phyloP scores from a whole-genome alignment of 768 basidiomycete species.

The Galerina marginata region DNA sequence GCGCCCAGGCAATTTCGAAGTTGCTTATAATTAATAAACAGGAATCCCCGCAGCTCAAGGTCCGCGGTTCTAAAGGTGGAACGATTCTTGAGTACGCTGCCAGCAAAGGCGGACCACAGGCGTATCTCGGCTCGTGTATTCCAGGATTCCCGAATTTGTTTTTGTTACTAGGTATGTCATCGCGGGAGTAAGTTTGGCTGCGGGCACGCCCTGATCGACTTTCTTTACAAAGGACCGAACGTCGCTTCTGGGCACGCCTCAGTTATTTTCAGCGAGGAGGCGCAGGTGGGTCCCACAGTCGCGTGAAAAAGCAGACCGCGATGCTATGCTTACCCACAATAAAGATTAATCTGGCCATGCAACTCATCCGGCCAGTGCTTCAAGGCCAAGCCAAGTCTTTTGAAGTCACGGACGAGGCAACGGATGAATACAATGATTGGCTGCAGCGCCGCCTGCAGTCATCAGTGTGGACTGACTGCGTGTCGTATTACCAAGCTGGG shows the following conservation, averaged over 20 bases:
- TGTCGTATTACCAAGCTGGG: conserved; percentile 55
- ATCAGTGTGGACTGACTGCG: conserved; percentile 60
- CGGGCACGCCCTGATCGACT: conserved; percentile 9
- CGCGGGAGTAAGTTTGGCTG: conserved; percentile 4
- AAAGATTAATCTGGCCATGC: conserved; percentile 54
- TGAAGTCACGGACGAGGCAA: conserved; percentile 51
- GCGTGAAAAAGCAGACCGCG: conserved; percentile 17
- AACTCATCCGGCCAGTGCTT: conserved; percentile 59
- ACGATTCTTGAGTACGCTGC: conserved; percentile 52
- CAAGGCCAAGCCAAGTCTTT: conserved; percentile 53
- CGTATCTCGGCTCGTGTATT: conserved; percentile 57
- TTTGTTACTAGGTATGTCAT: conserved; percentile 47
- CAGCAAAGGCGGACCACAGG: conserved; percentile 52
- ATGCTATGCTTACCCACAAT: conserved; percentile 6
- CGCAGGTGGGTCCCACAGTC: conserved; percentile 45
- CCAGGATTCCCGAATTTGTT: conserved; percentile 65
- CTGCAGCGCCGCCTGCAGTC: conserved; percentile 50
- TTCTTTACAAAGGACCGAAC: conserved; percentile 52
- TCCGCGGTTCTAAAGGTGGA: conserved; percentile 48
- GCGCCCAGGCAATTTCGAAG: conserved; percentile 2
- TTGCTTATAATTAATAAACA: conserved; percentile 21
- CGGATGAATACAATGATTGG: conserved; percentile 56
- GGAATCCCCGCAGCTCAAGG: conserved; percentile 40
- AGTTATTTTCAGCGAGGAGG: conserved; percentile 59
- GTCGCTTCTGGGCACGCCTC: conserved; percentile 63